Base-by-base conservation (phyloP, 2,329 filamentous ascomycete genomes). In the Capronia americana region DNA sequence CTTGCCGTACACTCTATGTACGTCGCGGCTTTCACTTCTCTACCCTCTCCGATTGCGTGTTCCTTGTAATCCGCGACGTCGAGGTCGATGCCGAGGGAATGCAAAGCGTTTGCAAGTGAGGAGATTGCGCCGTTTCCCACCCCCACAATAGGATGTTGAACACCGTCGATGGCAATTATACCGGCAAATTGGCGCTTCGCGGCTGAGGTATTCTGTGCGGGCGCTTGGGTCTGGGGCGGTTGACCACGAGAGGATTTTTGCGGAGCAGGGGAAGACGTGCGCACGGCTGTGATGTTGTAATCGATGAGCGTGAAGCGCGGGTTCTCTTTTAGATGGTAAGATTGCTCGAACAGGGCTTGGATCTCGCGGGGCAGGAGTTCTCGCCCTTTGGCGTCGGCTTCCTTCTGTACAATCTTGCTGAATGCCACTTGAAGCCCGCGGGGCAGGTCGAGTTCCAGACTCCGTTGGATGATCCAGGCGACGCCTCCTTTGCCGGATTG, bases 51-150 rank as follows among this genome's bases (percentile, higher is more conserved):
- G 72, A 98, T 93, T 30, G 93, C 90, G 80, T 98, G 94, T 79
- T 98, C 95, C 83, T 96, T 97, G 84, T 98, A 98, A 78, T 97
- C 92, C 54, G 89, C 87, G 59, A 98, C 92, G 75, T 98, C 94
- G 26, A 98, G 83, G 75, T 96, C 90, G 70, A 98, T 90, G 65
- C 92, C 92, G 38, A 98, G 81, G 17, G 84, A 84, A 73, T 87
- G 87, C 51, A 99, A 85, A 17, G 93, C 94, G 73, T 92, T 89
- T 1, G 92, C 92, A 75, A 98, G 81, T 69, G 91, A 92, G 3
- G 93, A 97, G 73, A 98, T 92, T 38, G 94, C 92, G 75, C 94
- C 94, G 75, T 93, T 96, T 38, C 94, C 94, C 10, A 89, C 86
- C 68, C 95, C 94, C 34, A 86, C 86, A 67, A 98, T 87, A 71